Evolutionary conservation across 495 filamentous ascomycete species (phyloP), one percentile per base, ranked within the genome.

Genomic region (Amniculicola lignicola): DNA sequence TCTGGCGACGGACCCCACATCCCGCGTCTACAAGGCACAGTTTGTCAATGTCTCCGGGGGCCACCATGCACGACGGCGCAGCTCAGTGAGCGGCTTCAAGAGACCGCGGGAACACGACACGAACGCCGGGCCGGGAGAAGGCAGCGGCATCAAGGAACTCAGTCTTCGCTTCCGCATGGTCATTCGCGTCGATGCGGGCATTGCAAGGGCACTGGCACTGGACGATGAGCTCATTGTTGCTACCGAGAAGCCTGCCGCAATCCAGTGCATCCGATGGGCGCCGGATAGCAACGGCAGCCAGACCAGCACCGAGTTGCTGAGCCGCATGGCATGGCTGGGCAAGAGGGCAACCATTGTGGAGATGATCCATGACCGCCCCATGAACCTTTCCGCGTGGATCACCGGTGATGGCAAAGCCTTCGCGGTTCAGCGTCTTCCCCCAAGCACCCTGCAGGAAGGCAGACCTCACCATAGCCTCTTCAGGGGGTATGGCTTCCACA

Each of bases 151-250:
- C 16, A 80, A 80, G 37, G 92, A 97, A 68, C 82, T 93, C 40
- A 96, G 82, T 56, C 76, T 97, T 38, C 83, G 89, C 16, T 97
- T 99, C 72, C 80, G 93, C 45, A 96, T 96, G 89, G 91, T 94
- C 19, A 96, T 99, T 53, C 94, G 94, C 71, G 88, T 99, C 18
- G 93, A 99, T 69, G 94, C 94, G 7, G 94, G 94, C 1, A 96
- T 99, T 57, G 82, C 82, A 25, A 81, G 78, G 60, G 89, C 86
- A n/a, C 70, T 97, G 41, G 92, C 94, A 2, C 77, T 97, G 31
- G 94, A 97, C 60, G 87, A 93, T 27, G 94, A 96, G 70, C 77
- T 99, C 25, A 78, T 99, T 31, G 91, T 99, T 35, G 90, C 93
- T 7, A 99, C 94, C 3, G 78, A 86, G 58, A 95, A 92, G 67